phyloP scores from a whole-genome alignment of 78 protist species.

The Monosiga brevicollis region DNA sequence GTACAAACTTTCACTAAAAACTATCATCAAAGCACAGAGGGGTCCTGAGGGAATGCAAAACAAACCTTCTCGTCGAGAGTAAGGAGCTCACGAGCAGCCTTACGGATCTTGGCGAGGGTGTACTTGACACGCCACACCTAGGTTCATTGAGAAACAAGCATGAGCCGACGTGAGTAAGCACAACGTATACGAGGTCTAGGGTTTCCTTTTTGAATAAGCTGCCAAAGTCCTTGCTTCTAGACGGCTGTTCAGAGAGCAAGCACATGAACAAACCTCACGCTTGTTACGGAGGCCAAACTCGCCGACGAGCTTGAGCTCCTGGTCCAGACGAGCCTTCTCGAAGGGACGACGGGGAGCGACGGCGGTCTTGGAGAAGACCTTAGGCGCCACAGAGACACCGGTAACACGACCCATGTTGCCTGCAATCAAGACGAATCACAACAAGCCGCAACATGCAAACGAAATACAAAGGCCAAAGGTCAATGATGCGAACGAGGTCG shows the following conservation, averaged over 20 bases:
- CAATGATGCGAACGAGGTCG: too few relatives aligned
- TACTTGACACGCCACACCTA: constrained; percentile 83
- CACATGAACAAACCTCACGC: constrained; percentile 78
- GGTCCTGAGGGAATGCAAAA: background rate
- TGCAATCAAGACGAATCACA: too few relatives aligned
- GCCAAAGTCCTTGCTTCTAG: background rate
- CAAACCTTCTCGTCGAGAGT: constrained; percentile 83
- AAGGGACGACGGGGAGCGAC: constrained; percentile 96
- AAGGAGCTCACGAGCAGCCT: constrained; percentile 92
- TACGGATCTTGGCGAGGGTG: constrained; percentile 94
- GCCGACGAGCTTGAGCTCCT: constrained; percentile 90
- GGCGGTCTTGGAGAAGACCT: constrained; percentile 56
- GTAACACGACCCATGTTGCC: background rate
- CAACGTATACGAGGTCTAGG: too few relatives aligned
- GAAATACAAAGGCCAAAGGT: too few relatives aligned
- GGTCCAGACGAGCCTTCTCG: constrained; percentile 98
- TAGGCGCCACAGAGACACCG: background rate
- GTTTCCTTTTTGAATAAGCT: too few relatives aligned
- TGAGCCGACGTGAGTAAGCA: background rate
- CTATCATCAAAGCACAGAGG: background rate
- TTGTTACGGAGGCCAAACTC: constrained; percentile 97
- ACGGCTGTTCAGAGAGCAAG: background rate
- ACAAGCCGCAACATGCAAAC: too few relatives aligned
- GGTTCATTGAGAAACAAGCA: background rate
- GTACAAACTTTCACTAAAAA: background rate